A percentile compares a stretch with the other conserved stretches of the same genome.
phyloP scores from a whole-genome alignment of 2,329 filamentous ascomycete species.

The Ophiocordyceps camponoti-rufipedis region DNA sequence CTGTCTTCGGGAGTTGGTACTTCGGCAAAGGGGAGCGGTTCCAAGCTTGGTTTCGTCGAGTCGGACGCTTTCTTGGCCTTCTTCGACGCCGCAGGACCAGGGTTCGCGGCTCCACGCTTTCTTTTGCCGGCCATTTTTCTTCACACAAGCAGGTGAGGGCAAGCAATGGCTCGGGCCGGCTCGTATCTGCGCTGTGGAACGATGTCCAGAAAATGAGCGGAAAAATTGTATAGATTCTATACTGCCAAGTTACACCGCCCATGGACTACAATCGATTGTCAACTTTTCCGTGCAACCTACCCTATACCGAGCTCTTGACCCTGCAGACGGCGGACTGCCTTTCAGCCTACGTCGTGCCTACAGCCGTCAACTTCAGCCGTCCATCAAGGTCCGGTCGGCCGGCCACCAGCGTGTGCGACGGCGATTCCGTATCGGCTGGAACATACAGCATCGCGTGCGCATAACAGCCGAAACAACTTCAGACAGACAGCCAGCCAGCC shows the following conservation, averaged over 20 bases:
- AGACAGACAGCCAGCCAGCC: too few species aligned
- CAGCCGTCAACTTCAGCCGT: background rate
- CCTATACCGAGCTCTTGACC: background rate
- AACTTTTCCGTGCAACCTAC: background rate
- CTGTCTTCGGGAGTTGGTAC: slow-evolving; percentile 32
- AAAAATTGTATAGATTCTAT: background rate
- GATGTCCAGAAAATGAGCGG: background rate
- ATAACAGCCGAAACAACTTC: background rate
- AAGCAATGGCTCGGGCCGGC: background rate
- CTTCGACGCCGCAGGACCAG: slow-evolving; percentile 7
- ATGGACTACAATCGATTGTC: background rate
- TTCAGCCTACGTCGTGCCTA: background rate
- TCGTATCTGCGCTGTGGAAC: background rate
- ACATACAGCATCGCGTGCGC: background rate
- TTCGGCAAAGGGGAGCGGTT: slow-evolving; percentile 29
- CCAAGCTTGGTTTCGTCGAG: slow-evolving; percentile 11
- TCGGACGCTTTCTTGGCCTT: slow-evolving; percentile 13
- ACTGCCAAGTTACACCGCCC: background rate
- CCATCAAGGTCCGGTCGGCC: background rate
- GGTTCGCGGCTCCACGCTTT: slow-evolving; percentile 8
- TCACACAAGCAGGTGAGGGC: background rate
- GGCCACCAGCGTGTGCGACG: background rate
- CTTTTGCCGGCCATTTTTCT: slow-evolving; percentile 15
- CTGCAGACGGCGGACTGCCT: background rate
- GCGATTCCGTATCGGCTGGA: background rate